Evolutionary conservation across 2,329 filamentous ascomycete genomes (phyloP).

Genomic region (Diplocarpon mali): DNA sequence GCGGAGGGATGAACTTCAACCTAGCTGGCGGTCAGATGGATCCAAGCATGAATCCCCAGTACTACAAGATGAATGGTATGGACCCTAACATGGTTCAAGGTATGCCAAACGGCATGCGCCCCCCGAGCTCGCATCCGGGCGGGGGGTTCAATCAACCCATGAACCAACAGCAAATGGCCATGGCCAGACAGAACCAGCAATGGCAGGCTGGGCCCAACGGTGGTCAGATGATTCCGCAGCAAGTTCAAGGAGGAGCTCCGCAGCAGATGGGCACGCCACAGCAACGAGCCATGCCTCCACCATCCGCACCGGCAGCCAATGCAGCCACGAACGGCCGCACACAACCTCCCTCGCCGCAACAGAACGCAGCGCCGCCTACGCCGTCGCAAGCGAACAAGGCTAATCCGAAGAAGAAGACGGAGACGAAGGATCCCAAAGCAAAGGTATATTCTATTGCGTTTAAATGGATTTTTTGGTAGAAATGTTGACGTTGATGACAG

Average conservation of each 20-base stretch:
- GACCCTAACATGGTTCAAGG: conserved; percentile 44
- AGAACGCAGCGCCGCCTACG: conserved; percentile 61
- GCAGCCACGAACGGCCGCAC: conserved; percentile 43
- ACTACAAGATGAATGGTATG: conserved; percentile 43
- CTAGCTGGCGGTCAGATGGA: conserved; percentile 44
- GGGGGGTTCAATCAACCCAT: conserved; percentile 37
- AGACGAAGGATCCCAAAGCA: conserved; percentile 64
- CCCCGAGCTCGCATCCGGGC: conserved; percentile 56
- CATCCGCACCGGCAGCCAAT: conserved; percentile 41
- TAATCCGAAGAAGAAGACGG: conserved; percentile 73
- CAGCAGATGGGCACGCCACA: conserved; percentile 50
- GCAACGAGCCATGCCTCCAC: conserved; percentile 58
- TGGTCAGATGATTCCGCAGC: conserved; percentile 37
- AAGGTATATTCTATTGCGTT: conserved; percentile 46
- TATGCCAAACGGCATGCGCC: conserved; percentile 56
- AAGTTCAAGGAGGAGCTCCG: conserved; percentile 29
- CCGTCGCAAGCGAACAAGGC: conserved; percentile 64
- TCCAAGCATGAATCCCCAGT: conserved; percentile 47
- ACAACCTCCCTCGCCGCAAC: conserved; percentile 51
- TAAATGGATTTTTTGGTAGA: conserved; percentile 27
- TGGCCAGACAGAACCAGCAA: conserved; percentile 29
- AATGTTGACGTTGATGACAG: conserved; percentile 28
- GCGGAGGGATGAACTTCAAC: conserved; percentile 52
- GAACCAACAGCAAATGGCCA: conserved; percentile 42
- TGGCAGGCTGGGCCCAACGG: conserved; percentile 27